These are phyloP conservation scores for Daldinia sp. DNA, from an alignment of 2,329 filamentous ascomycete species.

Conservation along the genomic window DNA sequence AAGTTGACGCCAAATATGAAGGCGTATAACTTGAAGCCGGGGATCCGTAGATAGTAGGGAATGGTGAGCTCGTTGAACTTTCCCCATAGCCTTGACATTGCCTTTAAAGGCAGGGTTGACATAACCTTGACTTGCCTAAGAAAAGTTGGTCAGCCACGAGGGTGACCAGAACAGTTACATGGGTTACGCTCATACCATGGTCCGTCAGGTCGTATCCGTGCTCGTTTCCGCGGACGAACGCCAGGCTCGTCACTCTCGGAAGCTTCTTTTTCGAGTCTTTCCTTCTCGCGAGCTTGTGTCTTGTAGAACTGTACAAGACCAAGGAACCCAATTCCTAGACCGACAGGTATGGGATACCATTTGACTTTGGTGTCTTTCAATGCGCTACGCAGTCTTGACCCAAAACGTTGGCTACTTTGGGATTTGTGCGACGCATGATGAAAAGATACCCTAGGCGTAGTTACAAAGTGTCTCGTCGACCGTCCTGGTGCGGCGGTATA, in stretches of 20 bases:
- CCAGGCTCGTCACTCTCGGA: constrained; percentile 51
- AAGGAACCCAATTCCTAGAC: constrained; percentile 83
- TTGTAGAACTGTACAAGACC: constrained; percentile 87
- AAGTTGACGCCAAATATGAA: constrained; percentile 92
- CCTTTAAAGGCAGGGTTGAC: constrained; percentile 91
- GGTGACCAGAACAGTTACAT: constrained; percentile 9
- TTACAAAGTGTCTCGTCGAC: constrained; percentile 35
- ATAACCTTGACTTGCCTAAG: constrained; percentile 87
- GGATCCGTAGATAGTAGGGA: constrained; percentile 85
- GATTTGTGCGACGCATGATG: constrained; percentile 56
- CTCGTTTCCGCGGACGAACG: constrained; percentile 59
- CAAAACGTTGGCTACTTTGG: constrained; percentile 53
- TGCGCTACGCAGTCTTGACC: constrained; percentile 59
- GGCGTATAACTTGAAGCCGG: constrained; percentile 91
- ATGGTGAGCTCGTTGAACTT: constrained; percentile 89
- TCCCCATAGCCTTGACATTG: constrained; percentile 88
- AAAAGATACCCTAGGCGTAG: constrained; percentile 49
- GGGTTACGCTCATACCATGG: constrained; percentile 68
- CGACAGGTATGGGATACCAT: constrained; percentile 92
- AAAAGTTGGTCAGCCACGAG: constrained; percentile 12
- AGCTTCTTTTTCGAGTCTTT: constrained; percentile 58
- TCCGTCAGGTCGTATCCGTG: constrained; percentile 78
- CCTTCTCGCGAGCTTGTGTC: constrained; percentile 65
- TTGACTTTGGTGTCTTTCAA: constrained; percentile 67
- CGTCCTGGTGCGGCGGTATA: constrained; percentile 34